Base-by-base conservation (phyloP, 495 filamentous ascomycete species). In the Penicillium longicatenatum region DNA sequence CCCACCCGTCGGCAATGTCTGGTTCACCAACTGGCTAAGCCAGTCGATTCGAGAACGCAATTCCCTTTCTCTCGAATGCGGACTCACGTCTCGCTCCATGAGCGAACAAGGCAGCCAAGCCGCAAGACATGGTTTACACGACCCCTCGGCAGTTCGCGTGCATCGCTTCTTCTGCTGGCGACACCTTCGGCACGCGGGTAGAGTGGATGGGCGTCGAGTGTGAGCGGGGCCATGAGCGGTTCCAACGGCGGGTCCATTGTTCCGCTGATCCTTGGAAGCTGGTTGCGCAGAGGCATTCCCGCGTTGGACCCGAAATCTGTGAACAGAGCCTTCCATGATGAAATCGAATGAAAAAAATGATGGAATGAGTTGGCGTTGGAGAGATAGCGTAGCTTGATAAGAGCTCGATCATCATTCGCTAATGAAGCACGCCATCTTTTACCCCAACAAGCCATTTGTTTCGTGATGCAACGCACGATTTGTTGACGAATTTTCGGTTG, bases 161-260 rank as follows among this genome's bases (percentile, higher is more conserved):
- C 64, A 67, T 43, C 60, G 60, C 35, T 67, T 67, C 55, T 67
- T 67, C 10, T 64, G 54, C n/a, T 54, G 56, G 10, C 62, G 61
- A 50, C 65, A 68, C n/a, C 65, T 48, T 33, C 58, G 57, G 41
- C 65, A 68, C 17, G 62, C 65, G 20, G 62, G 59, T 22, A 61
- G 37, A 11, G 55, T 41, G 16, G 60, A 48, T 30, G 48, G 14
- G 2, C 55, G 60, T 11, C 55, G 46, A 17, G 10, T 8, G 24
- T 39, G 33, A 17, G 55, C 16, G 46, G 55, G 48, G 48, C 47
- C 31, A 31, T 10, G 12, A 14, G 39, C 17, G 31, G 29, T 17
- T 17, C 24, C 20, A 19, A 37, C 16, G 20, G 10, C 22, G 21
- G 50, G 10, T 24, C 35, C 22, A 12, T 21, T 33, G 24, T 33